Conservation (phyloP, 257 asterid genomes). For the Galeopsis tetrahit region DNA sequence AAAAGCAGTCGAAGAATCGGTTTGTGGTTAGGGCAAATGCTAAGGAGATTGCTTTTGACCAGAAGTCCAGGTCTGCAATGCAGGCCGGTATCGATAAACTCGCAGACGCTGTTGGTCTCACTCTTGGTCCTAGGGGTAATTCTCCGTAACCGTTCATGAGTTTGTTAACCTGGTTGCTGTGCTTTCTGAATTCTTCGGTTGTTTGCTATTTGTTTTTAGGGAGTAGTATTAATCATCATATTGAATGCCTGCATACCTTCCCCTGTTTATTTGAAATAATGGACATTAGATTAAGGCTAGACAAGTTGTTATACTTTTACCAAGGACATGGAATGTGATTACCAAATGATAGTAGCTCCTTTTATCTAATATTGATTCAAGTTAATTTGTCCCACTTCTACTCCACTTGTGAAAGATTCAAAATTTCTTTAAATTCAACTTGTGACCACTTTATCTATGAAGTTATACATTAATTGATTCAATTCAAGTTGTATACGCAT, state of each 20-base stretch:
- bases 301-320: background rate
- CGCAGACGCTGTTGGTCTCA: conserved; percentile 89
- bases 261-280: no score
- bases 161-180: conserved; percentile 1
- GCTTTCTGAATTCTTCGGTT: background rate
- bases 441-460: background rate
- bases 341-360: background rate
- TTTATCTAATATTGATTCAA: background rate
- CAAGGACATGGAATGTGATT: background rate
- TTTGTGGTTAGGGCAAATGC: conserved; percentile 80
- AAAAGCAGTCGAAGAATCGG: conserved; percentile 61
- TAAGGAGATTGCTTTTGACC: conserved; percentile 96
- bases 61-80: conserved; percentile 81
- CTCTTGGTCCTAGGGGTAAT: conserved; percentile 96
- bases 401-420: background rate
- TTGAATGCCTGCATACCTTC: no score
- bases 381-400: background rate
- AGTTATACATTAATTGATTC: background rate
- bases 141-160: background rate
- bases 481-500: no score
- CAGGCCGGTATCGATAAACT: conserved; percentile 93
- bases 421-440: background rate
- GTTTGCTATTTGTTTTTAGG: background rate
- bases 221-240: no score
- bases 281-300: background rate